Evolutionary conservation across 148 eudicot species (phyloP).

Genomic region (Talinum fruticosum): DNA sequence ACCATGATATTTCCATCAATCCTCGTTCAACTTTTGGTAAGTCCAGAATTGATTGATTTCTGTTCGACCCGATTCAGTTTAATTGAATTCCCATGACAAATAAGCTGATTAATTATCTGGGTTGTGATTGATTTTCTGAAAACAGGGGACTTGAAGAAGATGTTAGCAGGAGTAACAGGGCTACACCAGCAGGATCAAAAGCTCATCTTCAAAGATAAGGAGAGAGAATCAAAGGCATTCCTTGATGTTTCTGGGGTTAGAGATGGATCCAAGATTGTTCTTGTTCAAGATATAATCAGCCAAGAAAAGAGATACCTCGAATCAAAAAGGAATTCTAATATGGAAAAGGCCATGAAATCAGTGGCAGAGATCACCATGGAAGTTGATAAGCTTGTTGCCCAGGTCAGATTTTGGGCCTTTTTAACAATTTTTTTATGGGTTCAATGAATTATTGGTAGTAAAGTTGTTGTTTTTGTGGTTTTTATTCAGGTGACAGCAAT

Average conservation of each 20-base stretch:
- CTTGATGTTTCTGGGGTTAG: constrained; percentile 69
- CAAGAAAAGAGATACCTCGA: constrained; percentile 50
- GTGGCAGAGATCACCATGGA: constrained; percentile 54
- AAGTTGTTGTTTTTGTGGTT: not conserved
- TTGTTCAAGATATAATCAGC: constrained; percentile 47
- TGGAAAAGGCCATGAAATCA: constrained; percentile 49
- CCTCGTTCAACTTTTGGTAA: constrained; percentile 74
- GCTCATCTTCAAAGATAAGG: constrained; percentile 60
- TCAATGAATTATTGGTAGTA: not conserved
- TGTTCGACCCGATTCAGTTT: not conserved
- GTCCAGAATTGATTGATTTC: not conserved
- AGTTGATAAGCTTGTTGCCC: constrained; percentile 57
- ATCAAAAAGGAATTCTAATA: constrained; percentile 35
- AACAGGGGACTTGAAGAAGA: constrained; percentile 76
- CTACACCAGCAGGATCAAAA: constrained; percentile 65
- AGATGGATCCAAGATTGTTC: constrained; percentile 63
- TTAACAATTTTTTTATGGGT: not conserved
- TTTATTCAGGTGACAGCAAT: constrained; percentile 45
- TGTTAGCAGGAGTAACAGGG: constrained; percentile 52
- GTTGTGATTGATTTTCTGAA: not conserved
- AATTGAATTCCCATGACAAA: not conserved
- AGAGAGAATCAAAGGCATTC: constrained; percentile 61
- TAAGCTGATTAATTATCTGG: not conserved
- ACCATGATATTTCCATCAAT: constrained; percentile 49
- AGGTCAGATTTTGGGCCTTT: constrained; percentile 34